Evolutionary conservation across 2,329 filamentous ascomycete species (phyloP).

Genomic region (Colletotrichum gloeosporioides): DNA sequence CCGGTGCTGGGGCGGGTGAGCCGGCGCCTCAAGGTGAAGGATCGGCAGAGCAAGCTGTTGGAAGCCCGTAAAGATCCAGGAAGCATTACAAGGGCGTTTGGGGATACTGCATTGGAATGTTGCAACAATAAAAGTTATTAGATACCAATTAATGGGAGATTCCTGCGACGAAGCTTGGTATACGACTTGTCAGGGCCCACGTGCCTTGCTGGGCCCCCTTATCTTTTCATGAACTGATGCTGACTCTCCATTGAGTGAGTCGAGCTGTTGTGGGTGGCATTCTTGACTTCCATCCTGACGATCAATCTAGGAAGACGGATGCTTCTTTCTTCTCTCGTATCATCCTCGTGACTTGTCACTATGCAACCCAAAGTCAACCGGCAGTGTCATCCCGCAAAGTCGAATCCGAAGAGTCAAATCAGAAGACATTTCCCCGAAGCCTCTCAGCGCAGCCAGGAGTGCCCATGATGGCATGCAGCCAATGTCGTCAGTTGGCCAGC

Average conservation of each 20-base stretch:
- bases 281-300: neutral
- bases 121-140: constrained; percentile 16
- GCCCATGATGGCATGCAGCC: neutral
- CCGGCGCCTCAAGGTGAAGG: constrained; percentile 23
- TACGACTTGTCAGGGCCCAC: neutral
- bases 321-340: neutral
- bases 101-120: constrained; percentile 14
- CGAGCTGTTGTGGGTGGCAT: neutral
- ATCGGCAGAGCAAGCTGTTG: constrained; percentile 15
- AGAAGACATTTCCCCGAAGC: neutral
- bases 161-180: neutral
- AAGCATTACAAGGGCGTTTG: constrained; percentile 14
- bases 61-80: neutral
- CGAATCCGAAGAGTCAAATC: neutral
- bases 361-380: neutral
- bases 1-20: constrained; percentile 31
- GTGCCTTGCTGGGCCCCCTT: neutral
- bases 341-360: neutral
- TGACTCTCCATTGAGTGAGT: neutral
- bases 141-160: constrained; percentile 16
- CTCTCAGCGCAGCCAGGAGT: neutral
- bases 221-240: neutral
- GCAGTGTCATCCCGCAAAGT: neutral
- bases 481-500: neutral
- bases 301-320: neutral